Conservation (phyloP, 2,329 filamentous ascomycete species). For the Rhinocladiella similis region DNA sequence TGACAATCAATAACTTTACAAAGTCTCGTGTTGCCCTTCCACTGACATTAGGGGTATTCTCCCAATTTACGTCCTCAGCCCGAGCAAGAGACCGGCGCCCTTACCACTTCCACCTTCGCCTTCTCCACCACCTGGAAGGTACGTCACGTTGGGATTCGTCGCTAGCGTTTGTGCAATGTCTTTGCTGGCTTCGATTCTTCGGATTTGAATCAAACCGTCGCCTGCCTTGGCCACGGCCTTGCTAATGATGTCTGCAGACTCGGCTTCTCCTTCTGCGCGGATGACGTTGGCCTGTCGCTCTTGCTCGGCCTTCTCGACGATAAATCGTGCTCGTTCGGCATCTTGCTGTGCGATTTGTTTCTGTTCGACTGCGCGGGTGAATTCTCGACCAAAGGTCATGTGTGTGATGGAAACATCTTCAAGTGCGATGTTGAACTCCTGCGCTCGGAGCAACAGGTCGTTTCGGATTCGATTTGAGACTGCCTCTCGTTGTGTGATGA, state of each 20-base stretch:
- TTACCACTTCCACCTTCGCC: slow-evolving; percentile 60
- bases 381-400: slow-evolving; percentile 99
- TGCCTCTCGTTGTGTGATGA: slow-evolving; percentile 98
- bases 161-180: slow-evolving; percentile 92
- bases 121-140: slow-evolving; percentile 72
- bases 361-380: slow-evolving; percentile 98
- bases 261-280: slow-evolving; percentile 94
- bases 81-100: slow-evolving; percentile 67
- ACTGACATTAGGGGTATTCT: background rate
- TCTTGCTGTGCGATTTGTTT: slow-evolving; percentile 99
- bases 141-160: slow-evolving; percentile 91
- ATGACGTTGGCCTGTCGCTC: slow-evolving; percentile 99
- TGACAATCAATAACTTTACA: background rate
- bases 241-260: slow-evolving; percentile 92
- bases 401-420: slow-evolving; percentile 99
- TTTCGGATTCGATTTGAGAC: slow-evolving; percentile 91
- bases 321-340: slow-evolving; percentile 93
- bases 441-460: slow-evolving; percentile 87
- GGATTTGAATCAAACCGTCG: slow-evolving; percentile 91
- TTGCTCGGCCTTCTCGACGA: slow-evolving; percentile 98
- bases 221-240: slow-evolving; percentile 91
- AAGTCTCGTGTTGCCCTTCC: background rate
- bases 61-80: slow-evolving; percentile 41
- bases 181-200: slow-evolving; percentile 93
- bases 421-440: slow-evolving; percentile 98